These are phyloP conservation scores for Myrmaecium sp. DNA, from an alignment of 2,329 filamentous ascomycete species.

Conservation along the genomic window DNA sequence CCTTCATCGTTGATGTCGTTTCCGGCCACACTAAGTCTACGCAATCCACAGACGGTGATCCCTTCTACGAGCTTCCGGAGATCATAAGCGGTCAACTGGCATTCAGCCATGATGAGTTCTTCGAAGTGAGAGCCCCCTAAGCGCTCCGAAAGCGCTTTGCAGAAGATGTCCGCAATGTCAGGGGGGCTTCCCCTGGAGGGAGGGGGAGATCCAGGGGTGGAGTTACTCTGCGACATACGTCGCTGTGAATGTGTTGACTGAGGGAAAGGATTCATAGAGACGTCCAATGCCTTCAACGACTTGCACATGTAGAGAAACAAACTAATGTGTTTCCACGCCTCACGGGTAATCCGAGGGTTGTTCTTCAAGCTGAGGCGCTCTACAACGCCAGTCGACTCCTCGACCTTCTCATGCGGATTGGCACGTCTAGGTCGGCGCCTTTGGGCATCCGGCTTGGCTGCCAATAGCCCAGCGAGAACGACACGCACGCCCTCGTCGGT, in stretches of 20 bases:
- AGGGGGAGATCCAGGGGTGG: constrained; percentile 3
- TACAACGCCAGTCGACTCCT: constrained; percentile 51
- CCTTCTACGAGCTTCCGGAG: constrained; percentile 67
- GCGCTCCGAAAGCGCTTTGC: constrained; percentile 59
- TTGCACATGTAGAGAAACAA: constrained; percentile 82
- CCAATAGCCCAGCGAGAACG: constrained; percentile 69
- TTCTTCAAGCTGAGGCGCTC: constrained; percentile 81
- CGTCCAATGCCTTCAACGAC: constrained; percentile 68
- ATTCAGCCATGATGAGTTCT: constrained; percentile 69
- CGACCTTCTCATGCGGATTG: constrained; percentile 7
- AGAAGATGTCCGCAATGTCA: constrained; percentile 50
- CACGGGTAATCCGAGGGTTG: constrained; percentile 64
- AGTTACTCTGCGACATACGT: constrained; percentile 5
- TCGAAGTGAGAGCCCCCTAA: constrained; percentile 62
- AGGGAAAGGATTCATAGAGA: constrained; percentile 63
- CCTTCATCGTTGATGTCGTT: constrained; percentile 62
- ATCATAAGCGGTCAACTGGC: constrained; percentile 52
- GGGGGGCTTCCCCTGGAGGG: too few species aligned
- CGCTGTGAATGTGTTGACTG: constrained; percentile 37
- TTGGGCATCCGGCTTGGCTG: constrained; percentile 50
- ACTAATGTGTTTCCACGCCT: constrained; percentile 84
- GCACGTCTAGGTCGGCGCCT: constrained; percentile 19
- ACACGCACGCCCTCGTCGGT: constrained; percentile 76
- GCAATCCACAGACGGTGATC: constrained; percentile 59
- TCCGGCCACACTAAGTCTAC: constrained; percentile 65